Percentiles rank a stretch among this genome's conserved stretches.
Conservation (phyloP, 495 filamentous ascomycete species). For the Mytilinidion resinicola region DNA sequence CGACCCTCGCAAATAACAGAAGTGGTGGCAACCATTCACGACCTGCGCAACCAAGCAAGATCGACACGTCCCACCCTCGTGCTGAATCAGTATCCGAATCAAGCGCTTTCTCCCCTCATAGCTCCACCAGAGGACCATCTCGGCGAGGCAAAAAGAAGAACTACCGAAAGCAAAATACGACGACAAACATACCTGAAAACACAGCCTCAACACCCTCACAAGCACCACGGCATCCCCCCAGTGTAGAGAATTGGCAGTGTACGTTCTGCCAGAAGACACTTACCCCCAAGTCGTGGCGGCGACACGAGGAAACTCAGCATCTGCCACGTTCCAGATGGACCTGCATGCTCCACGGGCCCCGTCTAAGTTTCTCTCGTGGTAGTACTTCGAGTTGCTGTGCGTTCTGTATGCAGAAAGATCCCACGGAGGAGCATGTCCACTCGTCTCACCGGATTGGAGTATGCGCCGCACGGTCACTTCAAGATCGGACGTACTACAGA, state of each 20-base stretch:
- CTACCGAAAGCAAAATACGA: slow-evolving; percentile 8
- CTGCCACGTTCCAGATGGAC: slow-evolving; percentile 19
- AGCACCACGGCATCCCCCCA: not conserved
- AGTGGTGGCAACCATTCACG: not conserved
- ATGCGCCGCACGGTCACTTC: slow-evolving; percentile 11
- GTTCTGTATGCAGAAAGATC: slow-evolving; percentile 21
- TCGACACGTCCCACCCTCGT: not conserved
- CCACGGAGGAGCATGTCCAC: slow-evolving; percentile 19
- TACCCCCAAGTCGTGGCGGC: slow-evolving; percentile 25
- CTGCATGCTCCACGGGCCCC: slow-evolving; percentile 27
- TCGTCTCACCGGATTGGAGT: slow-evolving; percentile 18
- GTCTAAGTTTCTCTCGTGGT: slow-evolving; percentile 6
- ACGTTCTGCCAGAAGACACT: slow-evolving; percentile 22
- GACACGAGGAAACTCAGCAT: slow-evolving; percentile 31
- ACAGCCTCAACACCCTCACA: not conserved
- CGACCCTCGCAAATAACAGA: not conserved
- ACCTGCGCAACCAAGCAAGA: not conserved
- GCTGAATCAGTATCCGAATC: slow-evolving; percentile 14
- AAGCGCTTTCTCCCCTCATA: slow-evolving; percentile 5
- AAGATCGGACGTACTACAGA: slow-evolving; percentile 19
- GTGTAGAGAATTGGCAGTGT: slow-evolving; percentile 24
- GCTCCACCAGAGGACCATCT: not conserved
- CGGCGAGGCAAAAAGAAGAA: slow-evolving; percentile 27
- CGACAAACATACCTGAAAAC: not conserved
- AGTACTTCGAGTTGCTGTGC: slow-evolving; percentile 8